phyloP scores from a whole-genome alignment of 495 filamentous ascomycete genomes.

The Neurospora discreta region DNA sequence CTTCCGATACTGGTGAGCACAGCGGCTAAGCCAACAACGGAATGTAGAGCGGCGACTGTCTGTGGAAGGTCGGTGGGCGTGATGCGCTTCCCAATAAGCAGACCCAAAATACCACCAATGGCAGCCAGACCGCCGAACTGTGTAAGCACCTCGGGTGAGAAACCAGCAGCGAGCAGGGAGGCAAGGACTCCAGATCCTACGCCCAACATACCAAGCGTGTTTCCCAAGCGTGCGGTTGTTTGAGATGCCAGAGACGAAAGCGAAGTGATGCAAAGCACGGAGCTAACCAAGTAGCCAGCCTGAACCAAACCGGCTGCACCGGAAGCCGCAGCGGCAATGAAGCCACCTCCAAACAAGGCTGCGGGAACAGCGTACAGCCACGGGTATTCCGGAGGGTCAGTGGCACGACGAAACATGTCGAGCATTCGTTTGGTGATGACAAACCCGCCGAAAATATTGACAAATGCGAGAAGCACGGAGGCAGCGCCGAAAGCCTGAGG shows the following conservation, averaged over 20 bases:
- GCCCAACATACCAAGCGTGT: conserved; percentile 70
- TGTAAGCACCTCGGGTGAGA: conserved; percentile 55
- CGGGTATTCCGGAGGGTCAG: conserved; percentile 71
- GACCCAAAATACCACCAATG: conserved; percentile 48
- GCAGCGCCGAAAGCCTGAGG: conserved; percentile 64
- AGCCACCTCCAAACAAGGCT: conserved; percentile 63
- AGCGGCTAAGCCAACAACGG: conserved; percentile 70
- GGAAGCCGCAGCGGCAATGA: conserved; percentile 60
- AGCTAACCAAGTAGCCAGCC: conserved; percentile 70
- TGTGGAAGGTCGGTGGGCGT: conserved; percentile 73
- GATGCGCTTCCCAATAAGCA: conserved; percentile 68
- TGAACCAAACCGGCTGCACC: conserved; percentile 72
- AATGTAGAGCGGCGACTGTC: conserved; percentile 71
- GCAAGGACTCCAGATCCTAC: conserved; percentile 68
- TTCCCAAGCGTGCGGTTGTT: conserved; percentile 65
- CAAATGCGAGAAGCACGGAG: conserved; percentile 69
- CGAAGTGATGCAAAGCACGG: conserved; percentile 63
- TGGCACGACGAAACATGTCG: conserved; percentile 78
- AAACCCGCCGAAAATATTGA: conserved; percentile 74
- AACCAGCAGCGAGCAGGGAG: conserved; percentile 66
- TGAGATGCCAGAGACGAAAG: conserved; percentile 65
- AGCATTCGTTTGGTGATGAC: conserved; percentile 81
- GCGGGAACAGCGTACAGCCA: conserved; percentile 73
- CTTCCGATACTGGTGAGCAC: conserved; percentile 75
- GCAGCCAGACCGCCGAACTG: conserved; percentile 65